Conservation (phyloP, 164 flowering plant genomes). For the Annona cherimola region DNA sequence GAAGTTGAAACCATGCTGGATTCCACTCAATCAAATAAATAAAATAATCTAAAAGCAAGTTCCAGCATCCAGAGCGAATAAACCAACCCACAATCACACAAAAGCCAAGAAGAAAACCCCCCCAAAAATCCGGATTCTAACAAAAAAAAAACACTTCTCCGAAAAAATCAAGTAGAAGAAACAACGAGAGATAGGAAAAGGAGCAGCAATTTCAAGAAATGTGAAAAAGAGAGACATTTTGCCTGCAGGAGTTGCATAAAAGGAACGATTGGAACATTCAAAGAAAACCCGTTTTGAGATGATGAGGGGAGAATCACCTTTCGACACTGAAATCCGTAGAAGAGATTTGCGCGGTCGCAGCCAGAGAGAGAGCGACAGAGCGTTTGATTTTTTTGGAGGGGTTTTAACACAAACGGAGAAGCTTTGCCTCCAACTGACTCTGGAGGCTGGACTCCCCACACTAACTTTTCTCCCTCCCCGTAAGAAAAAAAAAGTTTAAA, state of each 20-base stretch:
- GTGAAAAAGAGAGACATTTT: background rate
- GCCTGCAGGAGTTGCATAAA: background rate
- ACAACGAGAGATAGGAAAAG: background rate
- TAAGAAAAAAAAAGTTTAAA: too few relatives aligned
- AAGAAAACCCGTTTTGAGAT: slow-evolving; percentile 1
- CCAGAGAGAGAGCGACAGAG: too few relatives aligned
- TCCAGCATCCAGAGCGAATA: background rate
- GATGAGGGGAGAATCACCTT: background rate
- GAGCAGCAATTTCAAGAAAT: background rate
- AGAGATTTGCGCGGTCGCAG: background rate
- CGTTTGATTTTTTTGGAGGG: background rate
- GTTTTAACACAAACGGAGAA: background rate
- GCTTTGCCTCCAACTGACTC: background rate
- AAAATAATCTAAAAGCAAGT: background rate
- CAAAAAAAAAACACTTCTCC: background rate
- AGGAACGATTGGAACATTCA: background rate
- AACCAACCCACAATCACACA: too few relatives aligned
- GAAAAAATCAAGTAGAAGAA: background rate
- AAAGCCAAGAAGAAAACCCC: background rate
- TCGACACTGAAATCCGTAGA: background rate
- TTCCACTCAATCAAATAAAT: background rate
- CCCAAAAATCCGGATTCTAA: background rate
- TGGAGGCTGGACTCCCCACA: background rate
- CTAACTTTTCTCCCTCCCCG: background rate
- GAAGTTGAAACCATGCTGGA: background rate